Percentiles rank a stretch among this genome's conserved stretches.
These are phyloP conservation scores for Hygrophorus pudorinus DNA, from an alignment of 768 basidiomycete species.

Conservation along the genomic window DNA sequence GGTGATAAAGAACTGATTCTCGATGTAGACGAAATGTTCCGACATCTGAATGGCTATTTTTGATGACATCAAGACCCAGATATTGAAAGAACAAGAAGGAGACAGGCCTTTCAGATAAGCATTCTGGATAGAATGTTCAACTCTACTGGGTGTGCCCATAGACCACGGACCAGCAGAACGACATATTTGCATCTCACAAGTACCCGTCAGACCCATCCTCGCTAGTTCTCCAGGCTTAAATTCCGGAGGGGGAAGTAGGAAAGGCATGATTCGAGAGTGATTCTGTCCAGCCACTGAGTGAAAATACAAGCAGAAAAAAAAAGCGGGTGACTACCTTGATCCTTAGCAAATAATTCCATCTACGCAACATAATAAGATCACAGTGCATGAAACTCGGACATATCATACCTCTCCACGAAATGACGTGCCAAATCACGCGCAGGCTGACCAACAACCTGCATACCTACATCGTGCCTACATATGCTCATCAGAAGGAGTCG, in stretches of 20 bases:
- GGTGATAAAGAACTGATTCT: conserved; percentile 88
- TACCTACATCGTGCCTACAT: conserved; percentile 86
- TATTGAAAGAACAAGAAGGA: neutral
- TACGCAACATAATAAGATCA: conserved; percentile 19
- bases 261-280: conserved; percentile 87
- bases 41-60: conserved; percentile 82
- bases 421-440: conserved; percentile 91
- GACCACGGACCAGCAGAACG: conserved; percentile 96
- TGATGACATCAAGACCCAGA: neutral
- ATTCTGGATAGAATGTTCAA: conserved; percentile 90
- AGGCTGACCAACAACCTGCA: conserved; percentile 95
- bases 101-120: conserved; percentile 72
- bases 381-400: neutral
- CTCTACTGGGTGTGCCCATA: conserved; percentile 73
- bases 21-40: conserved; percentile 97
- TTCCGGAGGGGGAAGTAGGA: conserved; percentile 88
- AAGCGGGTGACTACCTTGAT: conserved; percentile 59
- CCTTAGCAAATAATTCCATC: conserved; percentile 90
- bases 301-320: neutral
- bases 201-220: conserved; percentile 79
- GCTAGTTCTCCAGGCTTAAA: conserved; percentile 75
- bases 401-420: conserved; percentile 75
- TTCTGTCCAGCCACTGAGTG: conserved; percentile 49
- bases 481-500: neutral
- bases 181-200: conserved; percentile 95